Evolutionary conservation across 495 filamentous ascomycete genomes (phyloP).

Genomic region (Amphirosellinia nigrospora): DNA sequence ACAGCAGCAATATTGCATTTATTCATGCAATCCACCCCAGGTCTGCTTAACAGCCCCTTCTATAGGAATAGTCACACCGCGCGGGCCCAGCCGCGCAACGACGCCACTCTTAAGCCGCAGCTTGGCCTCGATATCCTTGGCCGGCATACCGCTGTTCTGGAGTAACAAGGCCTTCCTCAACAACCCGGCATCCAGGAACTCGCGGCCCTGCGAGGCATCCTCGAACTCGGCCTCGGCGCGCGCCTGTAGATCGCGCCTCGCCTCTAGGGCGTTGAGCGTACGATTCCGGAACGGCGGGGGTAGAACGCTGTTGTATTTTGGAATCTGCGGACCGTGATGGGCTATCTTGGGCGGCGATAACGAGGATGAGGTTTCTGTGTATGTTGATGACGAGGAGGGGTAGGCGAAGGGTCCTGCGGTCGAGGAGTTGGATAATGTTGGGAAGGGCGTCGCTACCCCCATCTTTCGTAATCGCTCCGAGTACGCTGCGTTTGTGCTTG

Average conservation of each 20-base stretch:
- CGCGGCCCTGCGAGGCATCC: conserved; percentile 39
- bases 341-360: conserved; percentile 6
- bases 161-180: conserved; percentile 45
- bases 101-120: conserved; percentile 48
- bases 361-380: conserved; percentile 16
- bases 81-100: conserved; percentile 44
- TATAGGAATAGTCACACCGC: conserved; percentile 36
- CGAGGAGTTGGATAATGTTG: conserved; percentile 52
- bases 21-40: conserved; percentile 7
- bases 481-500: conserved; percentile 42
- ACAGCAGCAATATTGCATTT: background rate
- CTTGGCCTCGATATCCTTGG: conserved; percentile 45
- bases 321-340: conserved; percentile 15
- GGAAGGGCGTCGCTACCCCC: conserved; percentile 55
- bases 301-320: conserved; percentile 29
- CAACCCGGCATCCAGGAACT: conserved; percentile 49
- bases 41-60: conserved; percentile 1
- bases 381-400: conserved; percentile 25
- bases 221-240: conserved; percentile 47
- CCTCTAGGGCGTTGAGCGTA: conserved; percentile 50
- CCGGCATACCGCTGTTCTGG: conserved; percentile 37
- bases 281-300: conserved; percentile 42
- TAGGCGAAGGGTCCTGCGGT: conserved; percentile 39
- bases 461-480: conserved; percentile 51
- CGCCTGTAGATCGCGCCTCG: conserved; percentile 44